Evolutionary conservation across 495 filamentous ascomycete species (phyloP), one percentile per base, ranked within the genome.

Genomic region (Penicillium tannophilum): DNA sequence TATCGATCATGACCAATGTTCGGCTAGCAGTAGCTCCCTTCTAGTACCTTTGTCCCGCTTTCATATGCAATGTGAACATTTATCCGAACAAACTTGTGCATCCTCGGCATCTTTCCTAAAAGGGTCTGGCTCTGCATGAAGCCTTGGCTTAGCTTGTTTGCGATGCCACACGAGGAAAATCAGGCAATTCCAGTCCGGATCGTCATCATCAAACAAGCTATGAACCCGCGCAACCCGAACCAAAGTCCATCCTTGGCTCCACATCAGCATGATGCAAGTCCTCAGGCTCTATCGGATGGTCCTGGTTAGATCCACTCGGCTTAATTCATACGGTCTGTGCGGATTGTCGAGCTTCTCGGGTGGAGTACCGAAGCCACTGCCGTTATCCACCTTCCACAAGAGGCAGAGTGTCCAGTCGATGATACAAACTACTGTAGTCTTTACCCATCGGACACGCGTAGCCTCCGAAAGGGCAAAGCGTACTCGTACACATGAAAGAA

Each of bases 341-440:
- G 50, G 41, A 43, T 31, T 46, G 44, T 28, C 33, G 39, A 52
- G 61, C 41, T 53, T 30, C 42, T 53, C 55, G 48, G 61, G 51
- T 61, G 58, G 17, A 63, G 60, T 53, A 26, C 62, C 64, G 62
- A 63, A 67, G 58, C 62, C 62, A 67, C 64, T 61, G 51, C 64
- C 67, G 60, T 47, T 52, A 62, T 50, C 57, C 62, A 54, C 41
- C 51, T 33, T 33, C 42, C 47, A 24, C 28, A 54, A 24, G 46
- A 11, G 33, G 17, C 6, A 54, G 9, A 20, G 16, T 16, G 3
- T 54, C 4, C 14, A 23, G 14, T 44, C 11, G 4, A 55, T 47
- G 26, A 23, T 17, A 36, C 3, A 36, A 16, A 23, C 28, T 28
- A 28, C 28, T 28, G 28, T 28, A 28, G 20, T 23, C 28, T 28